Evolutionary conservation across 2,329 filamentous ascomycete species (phyloP), one percentile per base, ranked within the genome.

Genomic region (Penicillium crustosum): DNA sequence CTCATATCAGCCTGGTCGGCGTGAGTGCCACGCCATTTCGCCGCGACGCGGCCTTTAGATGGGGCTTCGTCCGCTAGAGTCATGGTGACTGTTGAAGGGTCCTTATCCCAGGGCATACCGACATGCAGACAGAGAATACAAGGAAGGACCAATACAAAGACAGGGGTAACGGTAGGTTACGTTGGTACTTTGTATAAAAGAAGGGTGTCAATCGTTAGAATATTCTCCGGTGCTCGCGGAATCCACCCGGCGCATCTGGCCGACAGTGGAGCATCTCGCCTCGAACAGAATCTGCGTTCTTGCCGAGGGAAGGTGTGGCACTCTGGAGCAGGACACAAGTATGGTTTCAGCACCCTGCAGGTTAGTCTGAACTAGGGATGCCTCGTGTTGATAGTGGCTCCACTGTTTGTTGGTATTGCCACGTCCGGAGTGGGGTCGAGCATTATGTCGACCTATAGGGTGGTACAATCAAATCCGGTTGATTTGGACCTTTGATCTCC

Each of bases 1-100:
- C 59, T 71, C 74, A 77, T 76, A 49, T 76, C 75, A 38, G 54
- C 62, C 53, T 71, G 65, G 55, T 76, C 74, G 13, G 68, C 63
- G 10, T 17, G 49, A 6, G 49, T 52, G 6, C 49, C 38, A 6
- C 49, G 38, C 36, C 36, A 41, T 52, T 43, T 43, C 27, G 49
- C 25, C 27, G 49, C 49, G 49, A 51, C 36, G 13, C 29, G 38
- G 25, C 27, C 44, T 50, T 6, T 27, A 19, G 45, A 55, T 15
- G 27, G 53, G 36, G 45, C 36, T 43, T 55, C 45, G 10, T 55
- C 53, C 21, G 45, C 36, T 4, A 42, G 3, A 21, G 38, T 36
- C 53, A 50, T 55, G 10, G 45, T 43, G 19, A 50, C 38, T 10
- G 45, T 43, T 56, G 50, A 43, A 53, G n/a, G 31, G 23, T 55